These are phyloP conservation scores for Cucumis sativus DNA, from an alignment of 306 rosid species.

Conservation along the genomic window DNA sequence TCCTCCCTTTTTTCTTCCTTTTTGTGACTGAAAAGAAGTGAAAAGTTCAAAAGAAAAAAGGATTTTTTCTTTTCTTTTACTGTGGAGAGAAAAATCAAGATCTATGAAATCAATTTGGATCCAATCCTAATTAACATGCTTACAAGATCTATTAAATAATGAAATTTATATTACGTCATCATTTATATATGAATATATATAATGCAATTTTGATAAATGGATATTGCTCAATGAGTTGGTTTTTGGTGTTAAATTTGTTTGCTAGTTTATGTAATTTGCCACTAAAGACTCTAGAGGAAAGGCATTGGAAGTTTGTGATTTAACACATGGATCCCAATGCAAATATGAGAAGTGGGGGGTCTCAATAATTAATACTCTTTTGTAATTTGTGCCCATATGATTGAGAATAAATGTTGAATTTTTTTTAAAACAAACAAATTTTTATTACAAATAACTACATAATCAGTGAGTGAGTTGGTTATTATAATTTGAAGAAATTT, in stretches of 20 bases:
- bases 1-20: neutral
- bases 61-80: neutral
- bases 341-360: neutral
- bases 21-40: neutral
- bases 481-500: neutral
- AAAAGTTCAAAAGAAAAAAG: neutral
- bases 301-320: constrained; percentile 13
- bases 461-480: neutral
- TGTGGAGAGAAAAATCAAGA: neutral
- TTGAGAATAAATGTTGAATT: constrained; percentile 24
- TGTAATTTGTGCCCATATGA: constrained; percentile 5
- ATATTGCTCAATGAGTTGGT: neutral
- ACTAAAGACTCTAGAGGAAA: neutral
- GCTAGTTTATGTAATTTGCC: neutral
- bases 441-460: no score
- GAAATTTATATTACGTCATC: constrained; percentile 4
- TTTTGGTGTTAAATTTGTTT: neutral
- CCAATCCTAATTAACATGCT: neutral
- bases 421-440: no score
- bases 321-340: constrained; percentile 12
- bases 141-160: neutral
- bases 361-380: constrained; percentile 1
- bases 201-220: neutral
- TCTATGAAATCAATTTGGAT: neutral
- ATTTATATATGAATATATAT: no score